phyloP scores from a whole-genome alignment of 768 basidiomycete species.

The Psilocybe sp. region DNA sequence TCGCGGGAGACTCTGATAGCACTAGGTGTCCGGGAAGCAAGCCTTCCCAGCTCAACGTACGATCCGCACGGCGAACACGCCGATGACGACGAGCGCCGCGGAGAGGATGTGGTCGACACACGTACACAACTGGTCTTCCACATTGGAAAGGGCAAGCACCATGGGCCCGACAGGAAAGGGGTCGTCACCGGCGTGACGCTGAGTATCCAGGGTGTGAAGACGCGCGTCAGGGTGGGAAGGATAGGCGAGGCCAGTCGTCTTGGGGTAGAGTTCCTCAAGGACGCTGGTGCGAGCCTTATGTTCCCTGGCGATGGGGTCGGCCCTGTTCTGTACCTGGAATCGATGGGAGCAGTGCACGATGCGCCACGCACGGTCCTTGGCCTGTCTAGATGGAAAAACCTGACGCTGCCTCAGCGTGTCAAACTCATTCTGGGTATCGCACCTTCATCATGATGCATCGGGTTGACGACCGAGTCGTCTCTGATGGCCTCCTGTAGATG shows the following conservation, averaged over 20 bases:
- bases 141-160: background rate
- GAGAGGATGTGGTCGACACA: background rate
- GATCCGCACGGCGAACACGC: constrained; percentile 9
- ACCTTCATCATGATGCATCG: too few species aligned
- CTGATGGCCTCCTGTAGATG: too few species aligned
- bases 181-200: constrained; percentile 13
- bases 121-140: too few species aligned
- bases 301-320: constrained; percentile 22
- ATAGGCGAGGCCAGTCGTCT: constrained; percentile 25
- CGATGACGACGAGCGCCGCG: constrained; percentile 3
- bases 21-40: constrained; percentile 19
- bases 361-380: too few species aligned
- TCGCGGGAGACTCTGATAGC: constrained; percentile 25
- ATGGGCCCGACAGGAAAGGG: background rate
- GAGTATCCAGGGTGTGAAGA: constrained; percentile 21
- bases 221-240: constrained; percentile 21
- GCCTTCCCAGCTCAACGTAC: constrained; percentile 4
- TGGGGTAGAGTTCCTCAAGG: constrained; percentile 27
- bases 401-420: too few species aligned
- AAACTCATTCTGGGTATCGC: too few species aligned
- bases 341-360: too few species aligned
- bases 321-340: constrained; percentile 27
- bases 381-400: too few species aligned
- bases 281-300: constrained; percentile 26
- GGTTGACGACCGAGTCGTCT: too few species aligned